These are phyloP conservation scores for Bolboschoenoplectus hybrid DNA, from an alignment of 202 grass and related monocot species.

Conservation along the genomic window DNA sequence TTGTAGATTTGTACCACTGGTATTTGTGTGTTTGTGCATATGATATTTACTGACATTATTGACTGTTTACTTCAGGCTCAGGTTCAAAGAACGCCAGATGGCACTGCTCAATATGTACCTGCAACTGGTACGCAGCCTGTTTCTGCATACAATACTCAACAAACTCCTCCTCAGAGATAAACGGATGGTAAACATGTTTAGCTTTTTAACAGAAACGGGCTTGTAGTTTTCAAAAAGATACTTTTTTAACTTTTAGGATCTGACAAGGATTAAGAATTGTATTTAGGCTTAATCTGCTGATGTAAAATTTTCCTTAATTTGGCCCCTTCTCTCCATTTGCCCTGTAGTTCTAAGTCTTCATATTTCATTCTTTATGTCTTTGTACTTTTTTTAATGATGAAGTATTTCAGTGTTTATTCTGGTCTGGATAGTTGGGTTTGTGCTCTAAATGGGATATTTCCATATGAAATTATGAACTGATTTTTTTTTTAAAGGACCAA, in stretches of 20 bases:
- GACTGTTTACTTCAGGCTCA: not conserved
- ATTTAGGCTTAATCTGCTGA: not conserved
- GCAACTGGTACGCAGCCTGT: not conserved
- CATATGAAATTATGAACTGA: no score
- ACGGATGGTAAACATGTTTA: conserved; percentile 6
- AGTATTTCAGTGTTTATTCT: not conserved
- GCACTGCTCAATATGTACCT: not conserved
- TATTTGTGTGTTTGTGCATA: not conserved
- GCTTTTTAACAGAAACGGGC: no score
- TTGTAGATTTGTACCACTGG: not conserved
- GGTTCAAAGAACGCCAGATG: conserved; percentile 13
- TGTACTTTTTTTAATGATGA: no score
- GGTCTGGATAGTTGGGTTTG: not conserved
- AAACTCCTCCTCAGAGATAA: not conserved
- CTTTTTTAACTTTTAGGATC: not conserved
- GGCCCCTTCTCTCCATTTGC: not conserved
- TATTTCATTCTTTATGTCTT: not conserved
- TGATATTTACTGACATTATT: not conserved
- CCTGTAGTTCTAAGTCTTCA: not conserved
- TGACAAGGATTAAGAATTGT: not conserved
- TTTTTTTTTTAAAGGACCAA: no score
- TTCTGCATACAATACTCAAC: conserved; percentile 27
- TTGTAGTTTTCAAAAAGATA: not conserved
- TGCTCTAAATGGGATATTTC: no score
- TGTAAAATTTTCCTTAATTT: not conserved